These are phyloP conservation scores for Lachancea cidri DNA, from an alignment of 805 yeast genomes.

Conservation along the genomic window DNA sequence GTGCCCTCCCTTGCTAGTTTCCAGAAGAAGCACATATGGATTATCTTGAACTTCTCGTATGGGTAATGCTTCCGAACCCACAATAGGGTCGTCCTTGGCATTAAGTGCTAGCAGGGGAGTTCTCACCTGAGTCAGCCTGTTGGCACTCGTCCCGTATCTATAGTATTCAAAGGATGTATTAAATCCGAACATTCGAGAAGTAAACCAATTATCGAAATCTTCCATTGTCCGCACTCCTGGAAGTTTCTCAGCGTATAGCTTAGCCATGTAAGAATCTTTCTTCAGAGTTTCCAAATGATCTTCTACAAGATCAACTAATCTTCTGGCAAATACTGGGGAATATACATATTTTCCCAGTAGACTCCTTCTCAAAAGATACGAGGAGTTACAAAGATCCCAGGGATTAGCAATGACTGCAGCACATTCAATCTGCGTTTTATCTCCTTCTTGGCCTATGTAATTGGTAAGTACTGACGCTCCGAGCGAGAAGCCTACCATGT, in stretches of 20 bases:
- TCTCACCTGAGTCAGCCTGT: slow-evolving; percentile 45
- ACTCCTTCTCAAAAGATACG: slow-evolving; percentile 38
- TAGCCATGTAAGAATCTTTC: slow-evolving; percentile 18
- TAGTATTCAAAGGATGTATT: slow-evolving; percentile 62
- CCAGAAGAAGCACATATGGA: slow-evolving; percentile 54
- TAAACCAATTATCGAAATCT: slow-evolving; percentile 61
- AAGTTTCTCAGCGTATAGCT: slow-evolving; percentile 21
- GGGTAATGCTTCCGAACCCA: slow-evolving; percentile 51
- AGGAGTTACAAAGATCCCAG: slow-evolving; percentile 62
- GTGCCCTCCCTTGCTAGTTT: slow-evolving; percentile 74
- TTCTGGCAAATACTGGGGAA: slow-evolving; percentile 46
- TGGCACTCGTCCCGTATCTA: slow-evolving; percentile 52
- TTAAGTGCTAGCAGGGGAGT: slow-evolving; percentile 63
- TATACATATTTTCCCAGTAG: slow-evolving; percentile 43
- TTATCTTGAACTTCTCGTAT: slow-evolving; percentile 44
- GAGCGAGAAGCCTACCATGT: slow-evolving; percentile 72
- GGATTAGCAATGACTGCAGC: slow-evolving; percentile 63
- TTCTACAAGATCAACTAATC: slow-evolving; percentile 39
- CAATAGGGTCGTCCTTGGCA: slow-evolving; percentile 67
- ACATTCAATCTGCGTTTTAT: slow-evolving; percentile 40
- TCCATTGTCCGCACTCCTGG: slow-evolving; percentile 32
- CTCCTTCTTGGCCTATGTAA: slow-evolving; percentile 63
- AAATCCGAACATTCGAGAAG: slow-evolving; percentile 64
- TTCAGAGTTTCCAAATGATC: slow-evolving; percentile 38
- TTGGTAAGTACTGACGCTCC: slow-evolving; percentile 72